Conservation (phyloP, 345 rosid species). For the Eucalyptus pauciflora region DNA sequence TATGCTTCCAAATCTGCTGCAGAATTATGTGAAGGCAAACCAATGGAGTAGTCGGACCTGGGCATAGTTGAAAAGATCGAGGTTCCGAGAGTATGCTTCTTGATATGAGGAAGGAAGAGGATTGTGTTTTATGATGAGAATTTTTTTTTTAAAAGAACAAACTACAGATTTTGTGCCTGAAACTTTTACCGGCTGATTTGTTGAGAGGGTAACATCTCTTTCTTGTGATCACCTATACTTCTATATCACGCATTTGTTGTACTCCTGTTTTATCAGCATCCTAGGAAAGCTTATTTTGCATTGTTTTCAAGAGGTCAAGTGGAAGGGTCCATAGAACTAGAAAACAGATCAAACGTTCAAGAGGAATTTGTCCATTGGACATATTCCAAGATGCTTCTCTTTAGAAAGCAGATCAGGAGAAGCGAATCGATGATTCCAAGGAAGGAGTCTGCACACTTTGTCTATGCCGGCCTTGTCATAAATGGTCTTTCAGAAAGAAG, state of each 20-base stretch:
- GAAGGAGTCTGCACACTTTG: background rate
- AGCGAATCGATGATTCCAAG: background rate
- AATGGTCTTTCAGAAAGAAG: background rate
- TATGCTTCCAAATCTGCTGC: background rate
- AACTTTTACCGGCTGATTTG: background rate
- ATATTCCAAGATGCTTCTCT: background rate
- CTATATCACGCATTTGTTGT: background rate
- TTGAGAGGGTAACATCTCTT: background rate
- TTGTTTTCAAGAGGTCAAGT: background rate
- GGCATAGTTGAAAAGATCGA: background rate
- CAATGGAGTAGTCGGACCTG: background rate
- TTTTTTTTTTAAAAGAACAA: background rate
- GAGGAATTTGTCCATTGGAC: background rate
- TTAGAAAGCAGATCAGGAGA: background rate
- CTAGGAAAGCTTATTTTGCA: background rate
- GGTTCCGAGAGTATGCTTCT: background rate
- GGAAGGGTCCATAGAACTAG: background rate
- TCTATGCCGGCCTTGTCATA: background rate
- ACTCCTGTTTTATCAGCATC: background rate
- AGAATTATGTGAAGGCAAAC: background rate
- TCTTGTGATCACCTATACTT: background rate
- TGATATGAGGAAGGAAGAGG: background rate
- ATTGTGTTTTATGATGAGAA: background rate
- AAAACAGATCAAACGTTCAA: background rate
- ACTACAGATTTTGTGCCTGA: background rate